phyloP scores from a whole-genome alignment of 768 basidiomycete species.

The Suillus tomentosus region DNA sequence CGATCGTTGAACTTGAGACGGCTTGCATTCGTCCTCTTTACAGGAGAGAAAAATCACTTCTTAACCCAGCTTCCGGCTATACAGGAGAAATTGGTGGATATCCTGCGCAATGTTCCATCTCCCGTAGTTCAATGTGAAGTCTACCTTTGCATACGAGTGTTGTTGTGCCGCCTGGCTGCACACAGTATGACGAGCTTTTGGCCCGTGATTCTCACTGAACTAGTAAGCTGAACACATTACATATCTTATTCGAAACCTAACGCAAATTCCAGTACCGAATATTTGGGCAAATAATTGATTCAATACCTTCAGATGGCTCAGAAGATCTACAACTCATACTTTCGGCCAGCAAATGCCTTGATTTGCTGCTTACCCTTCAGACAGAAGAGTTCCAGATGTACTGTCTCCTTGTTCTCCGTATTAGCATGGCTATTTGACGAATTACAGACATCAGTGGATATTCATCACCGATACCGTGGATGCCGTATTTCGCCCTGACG shows the following conservation, averaged over 20 bases:
- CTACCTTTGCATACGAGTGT: slow-evolving; percentile 88
- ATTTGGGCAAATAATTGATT: slow-evolving; percentile 77
- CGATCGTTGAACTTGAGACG: slow-evolving; percentile 86
- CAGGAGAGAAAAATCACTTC: slow-evolving; percentile 90
- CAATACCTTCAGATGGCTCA: slow-evolving; percentile 76
- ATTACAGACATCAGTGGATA: slow-evolving; percentile 89
- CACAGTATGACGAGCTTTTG: slow-evolving; percentile 95
- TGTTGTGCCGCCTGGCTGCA: slow-evolving; percentile 86
- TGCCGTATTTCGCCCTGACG: slow-evolving; percentile 84
- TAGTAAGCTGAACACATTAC: slow-evolving; percentile 49
- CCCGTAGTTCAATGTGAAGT: slow-evolving; percentile 92
- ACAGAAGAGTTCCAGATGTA: slow-evolving; percentile 99
- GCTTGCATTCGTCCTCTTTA: slow-evolving; percentile 82
- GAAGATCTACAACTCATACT: slow-evolving; percentile 83
- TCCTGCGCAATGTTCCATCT: slow-evolving; percentile 75
- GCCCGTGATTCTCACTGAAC: slow-evolving; percentile 92
- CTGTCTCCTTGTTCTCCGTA: slow-evolving; percentile 14
- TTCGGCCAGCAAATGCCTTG: slow-evolving; percentile 91
- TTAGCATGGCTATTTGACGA: slow-evolving; percentile 13
- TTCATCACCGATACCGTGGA: slow-evolving; percentile 98
- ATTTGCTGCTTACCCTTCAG: slow-evolving; percentile 88
- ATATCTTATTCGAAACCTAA: slow-evolving; percentile 6
- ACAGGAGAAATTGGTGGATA: slow-evolving; percentile 97
- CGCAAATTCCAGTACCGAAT: slow-evolving; percentile 68
- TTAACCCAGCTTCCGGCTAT: slow-evolving; percentile 87